Conservation (phyloP, 371 early-diverging fungal species). For the Actinomortierella ambigua region DNA sequence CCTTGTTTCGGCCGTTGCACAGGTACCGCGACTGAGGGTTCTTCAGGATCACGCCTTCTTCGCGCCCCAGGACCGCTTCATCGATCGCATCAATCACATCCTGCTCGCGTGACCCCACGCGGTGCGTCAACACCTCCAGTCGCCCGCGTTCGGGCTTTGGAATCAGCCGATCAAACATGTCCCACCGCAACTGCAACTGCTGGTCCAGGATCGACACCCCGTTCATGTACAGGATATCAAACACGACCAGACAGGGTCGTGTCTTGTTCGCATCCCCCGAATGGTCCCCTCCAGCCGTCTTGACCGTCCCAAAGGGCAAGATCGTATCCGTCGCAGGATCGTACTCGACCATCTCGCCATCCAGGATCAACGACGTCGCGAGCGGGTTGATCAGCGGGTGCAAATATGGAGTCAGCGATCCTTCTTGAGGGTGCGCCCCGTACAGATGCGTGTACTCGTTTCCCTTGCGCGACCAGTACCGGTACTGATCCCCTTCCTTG, state of each 20-base stretch:
- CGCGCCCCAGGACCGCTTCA: conserved; percentile 53
- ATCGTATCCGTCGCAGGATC: conserved; percentile 59
- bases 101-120: conserved; percentile 54
- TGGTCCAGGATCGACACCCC: conserved; percentile 59
- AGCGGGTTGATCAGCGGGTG: conserved; percentile 49
- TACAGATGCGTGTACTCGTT: conserved; percentile 72
- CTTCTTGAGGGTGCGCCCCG: conserved; percentile 54
- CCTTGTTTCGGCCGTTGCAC: conserved; percentile 55
- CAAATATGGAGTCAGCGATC: conserved; percentile 56
- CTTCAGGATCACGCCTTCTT: conserved; percentile 74
- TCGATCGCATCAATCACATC: conserved; percentile 67
- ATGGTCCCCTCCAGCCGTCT: conserved; percentile 63
- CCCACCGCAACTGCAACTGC: conserved; percentile 56
- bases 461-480: conserved; percentile 65
- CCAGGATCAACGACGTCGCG: conserved; percentile 55
- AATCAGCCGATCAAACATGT: conserved; percentile 56
- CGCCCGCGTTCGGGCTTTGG: conserved; percentile 50
- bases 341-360: conserved; percentile 82
- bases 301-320: conserved; percentile 75
- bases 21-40: conserved; percentile 63
- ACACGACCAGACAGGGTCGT: conserved; percentile 65
- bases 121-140: conserved; percentile 57
- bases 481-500: conserved; percentile 54
- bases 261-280: conserved; percentile 46
- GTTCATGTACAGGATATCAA: conserved; percentile 74